Base-by-base conservation (phyloP, 2,329 filamentous ascomycete genomes). In the Neopestalotiopsis sp. region DNA sequence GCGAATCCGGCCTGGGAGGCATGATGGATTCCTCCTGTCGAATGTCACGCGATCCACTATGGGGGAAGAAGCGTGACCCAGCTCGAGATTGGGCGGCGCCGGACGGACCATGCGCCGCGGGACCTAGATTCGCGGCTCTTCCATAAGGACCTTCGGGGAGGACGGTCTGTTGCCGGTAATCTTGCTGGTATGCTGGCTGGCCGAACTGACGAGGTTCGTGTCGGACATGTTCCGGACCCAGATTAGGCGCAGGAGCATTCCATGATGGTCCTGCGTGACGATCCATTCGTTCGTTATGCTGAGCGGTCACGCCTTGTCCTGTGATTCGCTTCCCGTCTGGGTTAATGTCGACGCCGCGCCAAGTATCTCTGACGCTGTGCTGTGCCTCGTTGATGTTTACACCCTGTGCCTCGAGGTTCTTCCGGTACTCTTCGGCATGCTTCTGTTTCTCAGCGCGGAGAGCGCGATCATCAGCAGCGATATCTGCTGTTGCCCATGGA, bases 1-100 rank as follows among this genome's bases (percentile, higher is more conserved):
- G 89, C 5, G 90, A 91, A 24, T 82, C 83, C 4, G 79, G 76
- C n/a, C 81, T 79, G 59, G 83, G 84, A 30, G 74, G 74, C 65
- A 74, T 69, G 20, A 76, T 73, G 62, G 74, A 69, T 24, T 82
- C 79, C 30, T 86, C 84, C 10, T 79, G 74, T 14, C 84, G 85
- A 42, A 79, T 72, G 73, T 89, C 88, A n/a, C 63, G 66, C n/a
- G 66, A 40, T 67, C 80, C 85, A 2, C 84, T 77, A 0, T 75
- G 75, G 10, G 90, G 90, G 77, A 91, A 91, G 78, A 91, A 91
- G 58, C 89, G 81, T 7, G 90, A 91, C 20, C 84, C 81, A 28
- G 88, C 84, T 24, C 81, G 79, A 69, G 86, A 82, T 45, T 86
- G 82, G 3, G 84, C 74, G 7, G 72, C 59, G 14, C 73, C 74